Conservation (phyloP, 768 basidiomycete genomes). For the Ramaria sp. region DNA sequence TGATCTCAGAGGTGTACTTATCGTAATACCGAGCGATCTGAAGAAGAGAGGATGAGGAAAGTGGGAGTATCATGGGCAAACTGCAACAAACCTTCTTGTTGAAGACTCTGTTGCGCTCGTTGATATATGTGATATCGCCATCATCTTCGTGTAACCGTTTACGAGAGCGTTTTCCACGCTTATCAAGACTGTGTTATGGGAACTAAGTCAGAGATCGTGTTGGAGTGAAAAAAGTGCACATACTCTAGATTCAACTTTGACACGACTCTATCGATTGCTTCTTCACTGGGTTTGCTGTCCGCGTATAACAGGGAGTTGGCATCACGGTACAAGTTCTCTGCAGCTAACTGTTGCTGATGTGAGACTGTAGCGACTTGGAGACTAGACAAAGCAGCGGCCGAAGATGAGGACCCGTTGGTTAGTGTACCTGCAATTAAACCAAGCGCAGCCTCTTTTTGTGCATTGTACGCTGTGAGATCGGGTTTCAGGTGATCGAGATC, state of each 20-base stretch:
- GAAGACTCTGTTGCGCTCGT: slow-evolving; percentile 95
- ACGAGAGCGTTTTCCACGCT: slow-evolving; percentile 81
- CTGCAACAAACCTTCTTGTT: slow-evolving; percentile 73
- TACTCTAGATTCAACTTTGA: slow-evolving; percentile 90
- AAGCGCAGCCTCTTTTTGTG: slow-evolving; percentile 78
- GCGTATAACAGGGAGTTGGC: slow-evolving; percentile 89
- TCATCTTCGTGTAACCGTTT: slow-evolving; percentile 87
- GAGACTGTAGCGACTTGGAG: slow-evolving; percentile 39
- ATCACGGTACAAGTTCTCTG: slow-evolving; percentile 83
- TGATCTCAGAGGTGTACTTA: slow-evolving; percentile 93
- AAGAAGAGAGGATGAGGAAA: neutral
- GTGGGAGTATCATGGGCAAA: slow-evolving; percentile 1
- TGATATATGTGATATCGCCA: slow-evolving; percentile 98
- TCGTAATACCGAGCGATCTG: slow-evolving; percentile 93
- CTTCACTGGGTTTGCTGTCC: slow-evolving; percentile 90
- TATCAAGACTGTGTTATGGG: slow-evolving; percentile 55
- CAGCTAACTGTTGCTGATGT: slow-evolving; percentile 56
- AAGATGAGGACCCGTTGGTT: slow-evolving; percentile 25
- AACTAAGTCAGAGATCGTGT: slow-evolving; percentile 3
- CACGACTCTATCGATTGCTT: slow-evolving; percentile 88
- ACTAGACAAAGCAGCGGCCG: slow-evolving; percentile 18
- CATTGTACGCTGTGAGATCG: slow-evolving; percentile 77
- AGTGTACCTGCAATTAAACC: slow-evolving; percentile 66
- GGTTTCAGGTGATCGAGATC: slow-evolving; percentile 83
- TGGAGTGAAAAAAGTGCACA: slow-evolving; percentile 24